Evolutionary conservation across 2,329 filamentous ascomycete species (phyloP).

Genomic region (Pestalotiopsis sp.): DNA sequence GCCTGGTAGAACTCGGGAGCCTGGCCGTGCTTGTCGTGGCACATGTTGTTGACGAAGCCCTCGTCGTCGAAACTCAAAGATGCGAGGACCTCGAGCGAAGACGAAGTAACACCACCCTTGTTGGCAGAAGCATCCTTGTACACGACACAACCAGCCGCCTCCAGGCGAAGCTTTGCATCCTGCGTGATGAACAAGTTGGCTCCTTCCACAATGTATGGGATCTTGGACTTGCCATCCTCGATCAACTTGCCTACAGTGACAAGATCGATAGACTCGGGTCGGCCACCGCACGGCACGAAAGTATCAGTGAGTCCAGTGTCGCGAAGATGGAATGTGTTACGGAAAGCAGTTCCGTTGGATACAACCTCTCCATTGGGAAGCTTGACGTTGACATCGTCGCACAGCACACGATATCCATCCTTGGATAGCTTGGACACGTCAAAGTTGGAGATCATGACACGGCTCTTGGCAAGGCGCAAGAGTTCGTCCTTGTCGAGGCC

Average conservation of each 20-base stretch:
- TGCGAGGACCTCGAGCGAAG: slow-evolving; percentile 92
- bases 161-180: slow-evolving; percentile 92
- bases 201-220: slow-evolving; percentile 96
- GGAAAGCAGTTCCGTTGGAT: slow-evolving; percentile 91
- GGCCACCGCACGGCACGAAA: slow-evolving; percentile 95
- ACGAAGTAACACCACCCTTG: slow-evolving; percentile 97
- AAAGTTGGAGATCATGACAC: slow-evolving; percentile 88
- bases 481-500: slow-evolving; percentile 86
- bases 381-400: slow-evolving; percentile 87
- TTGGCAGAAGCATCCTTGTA: slow-evolving; percentile 99
- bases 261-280: slow-evolving; percentile 94
- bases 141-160: slow-evolving; percentile 90
- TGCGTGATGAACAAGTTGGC: slow-evolving; percentile 99
- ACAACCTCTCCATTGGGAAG: slow-evolving; percentile 86
- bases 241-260: slow-evolving; percentile 83
- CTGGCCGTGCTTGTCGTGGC: slow-evolving; percentile 71
- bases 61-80: slow-evolving; percentile 92
- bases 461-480: slow-evolving; percentile 78
- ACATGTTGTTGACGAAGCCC: slow-evolving; percentile 92
- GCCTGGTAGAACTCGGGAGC: slow-evolving; percentile 88
- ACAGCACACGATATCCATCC: slow-evolving; percentile 87
- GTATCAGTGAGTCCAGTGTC: slow-evolving; percentile 76
- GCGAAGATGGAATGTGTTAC: slow-evolving; percentile 95
- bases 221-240: slow-evolving; percentile 80
- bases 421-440: slow-evolving; percentile 83